Evolutionary conservation across 148 eudicot species (phyloP), one percentile per base, ranked within the genome.

Genomic region (Fagopyrum homotropicum): DNA sequence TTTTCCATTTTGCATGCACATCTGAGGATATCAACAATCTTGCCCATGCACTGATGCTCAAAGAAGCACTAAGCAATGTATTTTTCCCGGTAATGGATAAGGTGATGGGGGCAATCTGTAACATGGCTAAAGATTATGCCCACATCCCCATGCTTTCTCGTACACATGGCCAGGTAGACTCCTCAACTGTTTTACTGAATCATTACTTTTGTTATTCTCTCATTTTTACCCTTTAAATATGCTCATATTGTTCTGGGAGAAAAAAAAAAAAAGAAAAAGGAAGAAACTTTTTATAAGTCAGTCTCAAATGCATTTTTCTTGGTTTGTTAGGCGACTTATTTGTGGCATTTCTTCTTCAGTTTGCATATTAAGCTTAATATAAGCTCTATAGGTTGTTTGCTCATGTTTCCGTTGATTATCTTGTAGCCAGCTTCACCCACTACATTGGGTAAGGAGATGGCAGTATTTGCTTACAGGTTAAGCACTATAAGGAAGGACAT

Each of bases 21-120:
- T 95, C 97, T 45, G 99, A 95, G 81, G 99, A 95, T 80, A 95
- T 92, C 79, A 95, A 95, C 81, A 95, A 95, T 80, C 90, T 95
- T 78, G 98, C 98, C 74, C 92, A 93, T 83, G 98, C 80, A 47
- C 79, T 93, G 78, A 91, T 91, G 98, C 91, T 95, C 79, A 92
- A 92, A 87, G 96, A 85, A 76, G 86, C 93, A 43, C 44, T 92
- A 71, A 75, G 86, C 57, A 69, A 76, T 16, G 86, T 89, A 69
- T 4, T 85, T 47, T 55, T 90, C 46, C 93, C 97, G 26, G 83
- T 78, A 76, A 90, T 85, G 93, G 93, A 95, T 82, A 84, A 86
- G 35, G 76, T 95, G 77, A 89, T 92, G 7, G 73, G 77, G 60
- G 85, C 89, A 74, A 63, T 91, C 50, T 82, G 83, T 82, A 60